Evolutionary conservation across 2,329 filamentous ascomycete species (phyloP).

Genomic region (Diaporthe eres): DNA sequence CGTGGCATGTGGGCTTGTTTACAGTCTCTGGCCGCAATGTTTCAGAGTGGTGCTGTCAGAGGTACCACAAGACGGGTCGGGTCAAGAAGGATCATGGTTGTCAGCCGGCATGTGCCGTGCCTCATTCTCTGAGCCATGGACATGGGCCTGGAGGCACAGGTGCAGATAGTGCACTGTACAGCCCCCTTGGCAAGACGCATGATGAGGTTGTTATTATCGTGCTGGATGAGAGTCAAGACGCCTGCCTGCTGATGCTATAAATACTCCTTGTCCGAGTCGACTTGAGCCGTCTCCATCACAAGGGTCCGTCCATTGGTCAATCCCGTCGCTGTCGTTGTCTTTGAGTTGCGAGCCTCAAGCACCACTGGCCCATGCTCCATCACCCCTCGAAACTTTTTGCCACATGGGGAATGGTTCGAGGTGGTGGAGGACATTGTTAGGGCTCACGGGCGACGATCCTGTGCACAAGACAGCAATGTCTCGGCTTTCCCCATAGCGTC

Average conservation of each 20-base stretch:
- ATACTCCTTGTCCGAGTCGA: slow-evolving; percentile 23
- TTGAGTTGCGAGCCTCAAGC: slow-evolving; percentile 37
- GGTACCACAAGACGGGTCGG: slow-evolving; percentile 23
- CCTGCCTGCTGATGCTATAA: slow-evolving; percentile 25
- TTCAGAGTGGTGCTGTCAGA: slow-evolving; percentile 27
- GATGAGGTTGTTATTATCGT: slow-evolving; percentile 26
- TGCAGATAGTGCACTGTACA: slow-evolving; percentile 21
- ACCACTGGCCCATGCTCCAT: slow-evolving; percentile 31
- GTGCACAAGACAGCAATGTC: slow-evolving; percentile 22
- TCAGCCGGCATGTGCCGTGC: slow-evolving; percentile 34
- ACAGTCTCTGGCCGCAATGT: slow-evolving; percentile 17
- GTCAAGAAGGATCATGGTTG: slow-evolving; percentile 17
- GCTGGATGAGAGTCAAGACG: slow-evolving; percentile 24
- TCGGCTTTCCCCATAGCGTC: slow-evolving; percentile 22
- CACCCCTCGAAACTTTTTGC: slow-evolving; percentile 26
- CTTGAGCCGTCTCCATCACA: slow-evolving; percentile 10
- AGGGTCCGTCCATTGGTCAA: slow-evolving; percentile 12
- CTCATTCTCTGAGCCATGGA: slow-evolving; percentile 2
- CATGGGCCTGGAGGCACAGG: slow-evolving; percentile 15
- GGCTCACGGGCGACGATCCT: slow-evolving; percentile 15
- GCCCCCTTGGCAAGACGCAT: slow-evolving; percentile 28
- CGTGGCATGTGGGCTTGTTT: slow-evolving; percentile 26
- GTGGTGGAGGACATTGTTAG: background rate
- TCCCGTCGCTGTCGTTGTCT: slow-evolving; percentile 32
- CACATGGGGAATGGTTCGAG: slow-evolving; percentile 15